Conservation (phyloP, 2,329 filamentous ascomycete species). For the Coniosporium tulheliwenetii region DNA sequence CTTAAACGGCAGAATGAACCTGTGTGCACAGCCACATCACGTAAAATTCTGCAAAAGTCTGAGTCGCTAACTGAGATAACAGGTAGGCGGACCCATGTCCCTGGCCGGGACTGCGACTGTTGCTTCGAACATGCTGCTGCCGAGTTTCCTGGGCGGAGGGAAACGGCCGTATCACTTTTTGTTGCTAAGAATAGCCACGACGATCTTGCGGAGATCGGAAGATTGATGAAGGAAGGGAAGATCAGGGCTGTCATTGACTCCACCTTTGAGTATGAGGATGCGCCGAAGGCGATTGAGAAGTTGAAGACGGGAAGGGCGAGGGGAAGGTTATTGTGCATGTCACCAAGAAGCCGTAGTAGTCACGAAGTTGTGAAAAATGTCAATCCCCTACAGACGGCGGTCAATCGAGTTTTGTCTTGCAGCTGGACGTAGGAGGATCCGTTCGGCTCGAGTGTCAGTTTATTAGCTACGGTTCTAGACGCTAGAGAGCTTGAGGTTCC, state of each 20-base stretch:
- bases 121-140: slow-evolving; percentile 24
- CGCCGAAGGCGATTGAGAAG: slow-evolving; percentile 40
- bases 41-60: too few relatives aligned
- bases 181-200: slow-evolving; percentile 22
- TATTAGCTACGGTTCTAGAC: too few relatives aligned
- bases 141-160: slow-evolving; percentile 35
- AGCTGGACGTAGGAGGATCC: too few relatives aligned
- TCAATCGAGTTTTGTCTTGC: too few relatives aligned
- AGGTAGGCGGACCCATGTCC: slow-evolving; percentile 28
- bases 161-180: slow-evolving; percentile 27
- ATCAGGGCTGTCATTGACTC: slow-evolving; percentile 41
- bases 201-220: slow-evolving; percentile 33
- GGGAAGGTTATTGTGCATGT: slow-evolving; percentile 39
- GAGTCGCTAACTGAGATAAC: too few relatives aligned
- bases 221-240: slow-evolving; percentile 43
- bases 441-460: too few relatives aligned
- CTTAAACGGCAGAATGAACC: too few relatives aligned
- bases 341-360: not conserved
- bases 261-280: slow-evolving; percentile 39
- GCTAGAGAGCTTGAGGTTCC: too few relatives aligned
- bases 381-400: too few relatives aligned
- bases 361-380: too few relatives aligned
- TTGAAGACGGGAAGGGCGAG: slow-evolving; percentile 38
- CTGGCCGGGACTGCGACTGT: slow-evolving; percentile 15
- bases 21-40: too few relatives aligned